These are phyloP conservation scores for Blastomyces emzantsi DNA, from an alignment of 2,329 filamentous ascomycete genomes.

Conservation along the genomic window DNA sequence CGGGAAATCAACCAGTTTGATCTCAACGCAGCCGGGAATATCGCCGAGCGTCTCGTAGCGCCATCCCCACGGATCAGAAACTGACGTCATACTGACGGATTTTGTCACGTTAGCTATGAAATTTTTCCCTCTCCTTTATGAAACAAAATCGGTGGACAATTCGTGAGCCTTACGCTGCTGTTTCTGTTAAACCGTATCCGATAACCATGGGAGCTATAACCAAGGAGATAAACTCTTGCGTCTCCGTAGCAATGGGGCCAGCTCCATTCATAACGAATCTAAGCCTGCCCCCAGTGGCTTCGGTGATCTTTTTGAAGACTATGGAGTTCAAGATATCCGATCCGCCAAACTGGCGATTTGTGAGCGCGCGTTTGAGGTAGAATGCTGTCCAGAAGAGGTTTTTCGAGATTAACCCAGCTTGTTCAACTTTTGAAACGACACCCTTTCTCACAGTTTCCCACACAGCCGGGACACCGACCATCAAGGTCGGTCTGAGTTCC, in stretches of 20 bases:
- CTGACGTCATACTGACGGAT: conserved; percentile 32
- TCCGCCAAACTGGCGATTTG: conserved; percentile 43
- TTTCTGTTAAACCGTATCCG: conserved; percentile 93
- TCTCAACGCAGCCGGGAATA: conserved; percentile 65
- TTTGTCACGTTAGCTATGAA: neutral
- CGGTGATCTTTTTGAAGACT: conserved; percentile 88
- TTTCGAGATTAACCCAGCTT: conserved; percentile 56
- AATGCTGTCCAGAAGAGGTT: conserved; percentile 69
- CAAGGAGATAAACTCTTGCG: conserved; percentile 81
- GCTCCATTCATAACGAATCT: conserved; percentile 92
- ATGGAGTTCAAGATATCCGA: conserved; percentile 63
- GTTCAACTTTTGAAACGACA: conserved; percentile 67
- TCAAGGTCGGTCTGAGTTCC: conserved; percentile 76
- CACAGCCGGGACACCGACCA: conserved; percentile 89
- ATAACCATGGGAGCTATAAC: conserved; percentile 88
- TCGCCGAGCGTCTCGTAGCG: conserved; percentile 68
- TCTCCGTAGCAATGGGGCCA: conserved; percentile 78
- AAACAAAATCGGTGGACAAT: neutral
- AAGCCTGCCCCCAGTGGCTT: conserved; percentile 76
- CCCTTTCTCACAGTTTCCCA: conserved; percentile 98
- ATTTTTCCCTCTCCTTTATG: neutral
- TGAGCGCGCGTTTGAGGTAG: conserved; percentile 51
- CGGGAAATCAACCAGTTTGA: conserved; percentile 84
- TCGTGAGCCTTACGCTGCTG: conserved; percentile 50
- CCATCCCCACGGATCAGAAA: conserved; percentile 70